Base-by-base conservation (phyloP, 495 filamentous ascomycete genomes). In the Lasiosphaeris hirsuta region DNA sequence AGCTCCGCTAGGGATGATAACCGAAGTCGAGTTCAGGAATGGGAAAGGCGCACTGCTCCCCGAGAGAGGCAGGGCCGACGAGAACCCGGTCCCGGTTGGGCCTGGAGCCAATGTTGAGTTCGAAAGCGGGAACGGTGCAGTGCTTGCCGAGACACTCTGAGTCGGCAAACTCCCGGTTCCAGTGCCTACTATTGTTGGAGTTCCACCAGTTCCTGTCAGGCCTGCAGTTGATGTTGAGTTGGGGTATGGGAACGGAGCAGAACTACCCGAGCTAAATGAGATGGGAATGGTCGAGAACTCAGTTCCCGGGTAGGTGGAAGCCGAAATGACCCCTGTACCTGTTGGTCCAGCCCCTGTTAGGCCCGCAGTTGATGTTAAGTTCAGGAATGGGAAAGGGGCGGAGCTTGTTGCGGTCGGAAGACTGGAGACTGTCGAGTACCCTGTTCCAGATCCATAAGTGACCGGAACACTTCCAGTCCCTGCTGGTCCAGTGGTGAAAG, bases 1-100 rank as follows among this genome's bases (percentile, higher is more conserved):
- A 17, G 56, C 54, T 10, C 47, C 48, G 19, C 49, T 63, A 10
- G 56, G 56, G n/a, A 48, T 57, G 23, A 23, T 19, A 10, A 7
- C 39, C 1, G 23, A 45, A 55, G 52, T 55, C 10, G 50, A 35
- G 17, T 51, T 51, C 1, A 19, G 40, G 13, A 18, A 39, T 11
- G 49, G 49, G 49, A 51, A 51, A 13, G 49, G 49, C 11, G 34
- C 49, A 13, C 35, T 23, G 35, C 10, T 19, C 23, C 23, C 23
- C 23, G 23, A 30, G 23, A 30, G 23, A 30, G 23, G 23, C 23
- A 30, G 23, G 5, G 23, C 5, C 23, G 23, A 30, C 23, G 23
- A 5, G 5, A 30, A 30, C 2, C 23, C 23, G 23, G 23, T 30
- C 23, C 23, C 23, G 23, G 23, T 30, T 30, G 23, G 23, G 5